Percentiles rank a stretch among this genome's conserved stretches.
These are phyloP conservation scores for Lipomyces lipofer DNA, from an alignment of 805 yeast genomes.

Conservation along the genomic window DNA sequence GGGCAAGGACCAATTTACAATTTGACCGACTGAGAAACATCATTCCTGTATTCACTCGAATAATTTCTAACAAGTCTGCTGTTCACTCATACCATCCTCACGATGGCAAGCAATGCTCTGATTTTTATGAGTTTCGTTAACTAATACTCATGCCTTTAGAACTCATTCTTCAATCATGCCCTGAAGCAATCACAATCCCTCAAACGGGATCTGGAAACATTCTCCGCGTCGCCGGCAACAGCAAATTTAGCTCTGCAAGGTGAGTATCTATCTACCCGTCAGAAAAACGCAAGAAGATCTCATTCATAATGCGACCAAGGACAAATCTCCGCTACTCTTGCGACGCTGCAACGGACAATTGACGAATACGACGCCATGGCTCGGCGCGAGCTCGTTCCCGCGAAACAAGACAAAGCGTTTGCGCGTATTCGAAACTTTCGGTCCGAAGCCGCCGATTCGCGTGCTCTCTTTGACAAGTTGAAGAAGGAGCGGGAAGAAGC, in stretches of 20 bases:
- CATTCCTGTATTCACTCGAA: too few relatives aligned
- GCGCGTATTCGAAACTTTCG: constrained; percentile 62
- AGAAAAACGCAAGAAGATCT: too few relatives aligned
- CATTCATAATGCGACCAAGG: constrained; percentile 40
- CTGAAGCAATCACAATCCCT: constrained; percentile 77
- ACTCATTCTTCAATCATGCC: constrained; percentile 86
- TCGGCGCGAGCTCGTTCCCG: constrained; percentile 57
- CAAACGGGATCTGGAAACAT: constrained; percentile 63
- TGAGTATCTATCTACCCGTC: constrained; percentile 29
- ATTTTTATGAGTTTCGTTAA: too few relatives aligned
- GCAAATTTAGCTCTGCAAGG: constrained; percentile 78
- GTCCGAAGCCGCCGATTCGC: constrained; percentile 45
- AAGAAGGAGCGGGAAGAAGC: constrained; percentile 57
- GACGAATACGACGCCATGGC: constrained; percentile 63
- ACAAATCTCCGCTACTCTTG: constrained; percentile 74
- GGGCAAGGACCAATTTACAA: too few relatives aligned
- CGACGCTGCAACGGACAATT: constrained; percentile 72
- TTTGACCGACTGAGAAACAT: too few relatives aligned
- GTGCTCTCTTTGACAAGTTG: constrained; percentile 53
- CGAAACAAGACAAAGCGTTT: constrained; percentile 57
- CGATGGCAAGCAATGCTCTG: too few relatives aligned
- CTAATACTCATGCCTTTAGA: constrained; percentile 43
- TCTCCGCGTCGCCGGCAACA: constrained; percentile 58
- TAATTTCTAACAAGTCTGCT: too few relatives aligned
- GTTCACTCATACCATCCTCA: too few relatives aligned